phyloP scores from a whole-genome alignment of 1,284 basidiomycete genomes.

The Cystobasidium sp. region DNA sequence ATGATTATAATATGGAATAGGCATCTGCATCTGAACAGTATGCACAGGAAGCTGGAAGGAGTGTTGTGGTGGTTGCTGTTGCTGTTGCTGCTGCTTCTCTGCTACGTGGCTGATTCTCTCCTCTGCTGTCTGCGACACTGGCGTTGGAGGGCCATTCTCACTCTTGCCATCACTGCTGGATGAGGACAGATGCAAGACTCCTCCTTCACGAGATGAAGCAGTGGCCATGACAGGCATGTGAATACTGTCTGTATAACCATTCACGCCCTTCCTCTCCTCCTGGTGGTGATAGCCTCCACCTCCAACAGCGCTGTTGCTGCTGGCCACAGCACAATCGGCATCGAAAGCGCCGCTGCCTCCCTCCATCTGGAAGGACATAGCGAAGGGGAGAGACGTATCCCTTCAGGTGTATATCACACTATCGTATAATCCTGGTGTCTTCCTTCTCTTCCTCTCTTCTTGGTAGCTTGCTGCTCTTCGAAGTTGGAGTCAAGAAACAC shows the following conservation, averaged over 20 bases:
- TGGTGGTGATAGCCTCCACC: neutral
- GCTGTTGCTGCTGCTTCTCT: neutral
- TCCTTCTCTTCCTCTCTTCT: neutral
- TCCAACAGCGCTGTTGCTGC: slow-evolving; percentile 1
- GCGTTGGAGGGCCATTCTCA: slow-evolving; percentile 8
- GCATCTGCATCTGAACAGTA: slow-evolving; percentile 5
- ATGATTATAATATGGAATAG: neutral
- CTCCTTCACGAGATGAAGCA: neutral
- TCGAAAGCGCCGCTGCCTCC: neutral
- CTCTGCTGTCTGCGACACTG: slow-evolving; percentile 15
- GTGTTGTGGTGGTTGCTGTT: neutral
- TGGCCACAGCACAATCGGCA: neutral
- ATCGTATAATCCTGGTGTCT: neutral
- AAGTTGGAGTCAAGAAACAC: neutral
- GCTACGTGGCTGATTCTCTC: neutral
- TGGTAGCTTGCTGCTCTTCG: neutral
- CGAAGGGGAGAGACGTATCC: neutral
- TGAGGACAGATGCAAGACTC: neutral
- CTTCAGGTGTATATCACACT: neutral
- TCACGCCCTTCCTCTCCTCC: neutral
- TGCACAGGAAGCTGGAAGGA: slow-evolving; percentile 14
- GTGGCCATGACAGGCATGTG: slow-evolving; percentile 6
- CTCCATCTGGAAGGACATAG: slow-evolving; percentile 11
- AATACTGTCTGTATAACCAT: neutral
- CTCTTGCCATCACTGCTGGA: neutral